Conservation (phyloP, 805 yeast genomes). For the Myxozyma melibiosi region DNA sequence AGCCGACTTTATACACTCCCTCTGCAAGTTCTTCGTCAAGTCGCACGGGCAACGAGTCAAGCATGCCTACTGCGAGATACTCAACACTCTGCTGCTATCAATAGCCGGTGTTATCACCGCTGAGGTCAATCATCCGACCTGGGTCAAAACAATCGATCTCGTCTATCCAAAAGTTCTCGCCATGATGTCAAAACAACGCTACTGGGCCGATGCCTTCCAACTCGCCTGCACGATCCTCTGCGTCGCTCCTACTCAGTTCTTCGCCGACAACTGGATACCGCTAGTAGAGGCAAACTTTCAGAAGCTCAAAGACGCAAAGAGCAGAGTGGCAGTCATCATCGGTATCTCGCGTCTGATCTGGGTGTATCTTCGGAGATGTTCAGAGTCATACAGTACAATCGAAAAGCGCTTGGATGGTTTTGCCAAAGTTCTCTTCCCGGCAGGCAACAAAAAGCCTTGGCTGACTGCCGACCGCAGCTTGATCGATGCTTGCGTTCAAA, state of each 20-base stretch:
- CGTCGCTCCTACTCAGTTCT: conserved; percentile 77
- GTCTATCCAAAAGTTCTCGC: conserved; percentile 57
- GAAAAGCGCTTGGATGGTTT: conserved; percentile 73
- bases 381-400: conserved; percentile 87
- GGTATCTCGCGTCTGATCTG: conserved; percentile 77
- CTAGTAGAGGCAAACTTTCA: conserved; percentile 64
- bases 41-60: conserved; percentile 67
- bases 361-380: conserved; percentile 84
- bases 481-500: conserved; percentile 67
- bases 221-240: conserved; percentile 73
- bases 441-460: conserved; percentile 70
- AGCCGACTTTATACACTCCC: conserved; percentile 83
- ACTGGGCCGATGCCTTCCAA: conserved; percentile 70
- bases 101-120: conserved; percentile 86
- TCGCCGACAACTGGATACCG: conserved; percentile 69
- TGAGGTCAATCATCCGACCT: conserved; percentile 92
- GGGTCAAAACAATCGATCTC: conserved; percentile 78
- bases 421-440: conserved; percentile 55
- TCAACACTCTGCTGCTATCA: conserved; percentile 73
- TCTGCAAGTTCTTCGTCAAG: conserved; percentile 76
- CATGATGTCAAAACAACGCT: conserved; percentile 50
- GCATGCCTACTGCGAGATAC: conserved; percentile 82
- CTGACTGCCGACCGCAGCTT: conserved; percentile 62
- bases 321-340: conserved; percentile 59
- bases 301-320: conserved; percentile 65